A percentile compares a stretch with the other conserved stretches of the same genome.
Evolutionary conservation across 2,329 filamentous ascomycete genomes (phyloP).

Genomic region (Thielaviopsis euricoi): DNA sequence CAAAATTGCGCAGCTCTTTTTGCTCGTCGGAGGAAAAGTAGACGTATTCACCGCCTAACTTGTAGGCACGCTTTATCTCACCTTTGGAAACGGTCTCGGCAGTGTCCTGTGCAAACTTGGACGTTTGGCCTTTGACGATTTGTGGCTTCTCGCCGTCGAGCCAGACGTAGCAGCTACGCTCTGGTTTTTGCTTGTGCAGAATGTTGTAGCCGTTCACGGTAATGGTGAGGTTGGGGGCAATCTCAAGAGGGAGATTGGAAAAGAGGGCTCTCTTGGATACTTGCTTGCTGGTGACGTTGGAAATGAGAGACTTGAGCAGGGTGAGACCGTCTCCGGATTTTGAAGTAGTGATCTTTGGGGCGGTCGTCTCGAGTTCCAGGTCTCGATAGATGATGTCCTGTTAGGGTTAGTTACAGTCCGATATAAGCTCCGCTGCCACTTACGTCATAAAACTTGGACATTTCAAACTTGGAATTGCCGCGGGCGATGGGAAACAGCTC

Average conservation of each 20-base stretch:
- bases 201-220: constrained; percentile 89
- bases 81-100: constrained; percentile 59
- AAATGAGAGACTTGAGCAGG: constrained; percentile 62
- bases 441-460: constrained; percentile 82
- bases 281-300: constrained; percentile 81
- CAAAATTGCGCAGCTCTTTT: constrained; percentile 61
- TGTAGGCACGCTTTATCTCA: constrained; percentile 84
- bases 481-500: constrained; percentile 83
- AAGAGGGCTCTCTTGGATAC: constrained; percentile 75
- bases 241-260: constrained; percentile 69
- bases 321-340: constrained; percentile 60
- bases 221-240: constrained; percentile 70
- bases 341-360: constrained; percentile 38
- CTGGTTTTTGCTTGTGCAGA: constrained; percentile 67
- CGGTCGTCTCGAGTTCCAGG: constrained; percentile 48
- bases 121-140: constrained; percentile 59
- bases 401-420: constrained; percentile 11
- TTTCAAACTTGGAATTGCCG: constrained; percentile 54
- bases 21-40: constrained; percentile 76
- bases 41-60: constrained; percentile 83
- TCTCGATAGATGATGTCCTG: constrained; percentile 84
- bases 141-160: constrained; percentile 72
- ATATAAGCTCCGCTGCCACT: constrained; percentile 14
- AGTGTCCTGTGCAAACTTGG: constrained; percentile 61
- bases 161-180: constrained; percentile 75